Evolutionary conservation across 1,139 yeast species (phyloP).

Genomic region (Zygosaccharomyces pseudobailii): DNA sequence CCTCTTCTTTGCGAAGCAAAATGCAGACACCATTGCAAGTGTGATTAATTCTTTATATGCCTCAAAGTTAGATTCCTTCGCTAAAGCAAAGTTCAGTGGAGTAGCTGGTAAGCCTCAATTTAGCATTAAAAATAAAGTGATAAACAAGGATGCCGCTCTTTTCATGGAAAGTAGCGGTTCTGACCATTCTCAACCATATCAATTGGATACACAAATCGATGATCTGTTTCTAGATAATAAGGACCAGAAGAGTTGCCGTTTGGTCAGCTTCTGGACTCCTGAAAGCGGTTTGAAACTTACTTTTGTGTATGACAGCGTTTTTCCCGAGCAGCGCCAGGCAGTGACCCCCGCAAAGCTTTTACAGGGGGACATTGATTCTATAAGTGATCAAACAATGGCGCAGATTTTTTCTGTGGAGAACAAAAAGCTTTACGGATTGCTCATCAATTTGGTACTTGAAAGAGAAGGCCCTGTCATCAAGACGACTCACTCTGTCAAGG

Average conservation of each 20-base stretch:
- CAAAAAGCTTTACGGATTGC: slow-evolving; percentile 65
- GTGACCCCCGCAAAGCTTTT: slow-evolving; percentile 32
- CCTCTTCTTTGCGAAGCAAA: slow-evolving; percentile 82
- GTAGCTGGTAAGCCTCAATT: slow-evolving; percentile 11
- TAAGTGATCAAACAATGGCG: slow-evolving; percentile 76
- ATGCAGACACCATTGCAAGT: slow-evolving; percentile 76
- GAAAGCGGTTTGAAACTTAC: slow-evolving; percentile 68
- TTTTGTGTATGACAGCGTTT: slow-evolving; percentile 79
- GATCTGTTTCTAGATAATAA: slow-evolving; percentile 60
- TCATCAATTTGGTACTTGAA: slow-evolving; percentile 62
- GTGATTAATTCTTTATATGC: slow-evolving; percentile 81
- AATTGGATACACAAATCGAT: slow-evolving; percentile 68
- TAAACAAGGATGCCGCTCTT: slow-evolving; percentile 73
- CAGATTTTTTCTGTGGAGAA: slow-evolving; percentile 79
- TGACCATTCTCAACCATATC: slow-evolving; percentile 37
- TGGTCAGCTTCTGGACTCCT: slow-evolving; percentile 75
- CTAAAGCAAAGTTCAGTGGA: slow-evolving; percentile 42
- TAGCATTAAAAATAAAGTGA: slow-evolving; percentile 27
- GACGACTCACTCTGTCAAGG: slow-evolving; percentile 68
- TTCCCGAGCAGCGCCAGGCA: slow-evolving; percentile 39
- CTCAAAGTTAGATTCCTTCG: slow-evolving; percentile 86
- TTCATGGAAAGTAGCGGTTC: slow-evolving; percentile 55
- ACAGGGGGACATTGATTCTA: slow-evolving; percentile 49
- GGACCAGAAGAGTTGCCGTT: slow-evolving; percentile 50
- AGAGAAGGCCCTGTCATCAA: slow-evolving; percentile 93